Evolutionary conservation across 768 basidiomycete species (phyloP).

Genomic region (Suillus cothurnatus): DNA sequence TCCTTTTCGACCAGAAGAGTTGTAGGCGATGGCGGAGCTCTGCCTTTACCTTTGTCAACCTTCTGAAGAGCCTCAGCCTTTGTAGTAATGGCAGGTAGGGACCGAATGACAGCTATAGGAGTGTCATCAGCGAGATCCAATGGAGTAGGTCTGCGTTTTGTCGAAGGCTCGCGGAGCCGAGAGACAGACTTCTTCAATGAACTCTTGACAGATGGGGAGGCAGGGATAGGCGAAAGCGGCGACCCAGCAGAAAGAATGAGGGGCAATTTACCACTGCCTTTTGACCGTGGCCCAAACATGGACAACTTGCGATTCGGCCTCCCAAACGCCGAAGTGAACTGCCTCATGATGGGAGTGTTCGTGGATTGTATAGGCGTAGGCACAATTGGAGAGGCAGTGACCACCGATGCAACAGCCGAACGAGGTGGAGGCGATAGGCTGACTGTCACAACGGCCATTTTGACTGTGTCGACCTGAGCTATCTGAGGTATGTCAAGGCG

Average conservation of each 20-base stretch:
- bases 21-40: constrained; percentile 6
- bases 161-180: constrained; percentile 15
- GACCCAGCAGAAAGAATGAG: constrained; percentile 6
- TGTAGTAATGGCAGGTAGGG: constrained; percentile 2
- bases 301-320: constrained; percentile 1
- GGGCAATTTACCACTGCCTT: constrained; percentile 13
- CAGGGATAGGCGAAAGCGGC: constrained; percentile 3
- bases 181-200: constrained; percentile 12
- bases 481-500: constrained; percentile 7
- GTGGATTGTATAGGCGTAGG: neutral
- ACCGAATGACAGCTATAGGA: constrained; percentile 1
- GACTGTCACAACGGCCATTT: constrained; percentile 8
- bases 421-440: constrained; percentile 9
- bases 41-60: constrained; percentile 17
- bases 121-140: neutral
- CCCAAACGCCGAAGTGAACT: constrained; percentile 2
- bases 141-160: constrained; percentile 4
- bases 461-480: neutral
- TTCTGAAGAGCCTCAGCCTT: neutral
- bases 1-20: constrained; percentile 8
- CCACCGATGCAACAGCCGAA: constrained; percentile 5
- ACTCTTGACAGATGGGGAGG: neutral
- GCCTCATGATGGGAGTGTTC: neutral
- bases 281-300: constrained; percentile 1
- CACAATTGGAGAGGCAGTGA: neutral